Conservation (phyloP, 2,329 filamentous ascomycete species). For the Diaporthe eres region DNA sequence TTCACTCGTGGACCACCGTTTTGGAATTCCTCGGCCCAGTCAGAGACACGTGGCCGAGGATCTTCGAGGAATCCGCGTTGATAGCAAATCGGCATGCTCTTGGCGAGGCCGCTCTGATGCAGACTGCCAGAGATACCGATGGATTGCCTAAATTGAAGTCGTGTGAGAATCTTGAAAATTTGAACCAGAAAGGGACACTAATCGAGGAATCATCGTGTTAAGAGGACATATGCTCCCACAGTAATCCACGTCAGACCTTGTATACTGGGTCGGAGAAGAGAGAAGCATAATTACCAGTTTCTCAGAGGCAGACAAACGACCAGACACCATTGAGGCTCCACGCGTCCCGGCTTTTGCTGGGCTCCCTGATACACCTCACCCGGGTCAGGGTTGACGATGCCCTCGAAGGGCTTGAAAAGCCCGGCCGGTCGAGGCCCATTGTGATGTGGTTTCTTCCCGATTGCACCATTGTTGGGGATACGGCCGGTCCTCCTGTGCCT, state of each 20-base stretch:
- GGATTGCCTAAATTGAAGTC: not conserved
- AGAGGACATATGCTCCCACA: not conserved
- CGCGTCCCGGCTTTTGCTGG: not conserved
- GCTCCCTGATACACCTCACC: slow-evolving; percentile 14
- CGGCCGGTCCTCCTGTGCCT: not conserved
- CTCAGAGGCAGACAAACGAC: not conserved
- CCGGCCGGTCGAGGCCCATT: not conserved
- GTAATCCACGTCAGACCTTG: too few relatives aligned
- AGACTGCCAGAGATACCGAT: not conserved
- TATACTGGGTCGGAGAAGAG: not conserved
- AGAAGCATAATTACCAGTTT: slow-evolving; percentile 1
- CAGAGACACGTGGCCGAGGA: not conserved
- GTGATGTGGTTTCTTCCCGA: not conserved
- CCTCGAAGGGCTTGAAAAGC: not conserved
- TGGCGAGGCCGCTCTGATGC: not conserved
- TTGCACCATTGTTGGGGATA: not conserved
- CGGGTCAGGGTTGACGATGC: not conserved
- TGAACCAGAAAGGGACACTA: not conserved
- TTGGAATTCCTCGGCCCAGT: slow-evolving; percentile 1
- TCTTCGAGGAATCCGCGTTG: not conserved
- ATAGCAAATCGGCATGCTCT: slow-evolving; percentile 19
- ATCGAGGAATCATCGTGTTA: not conserved
- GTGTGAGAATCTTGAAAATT: not conserved
- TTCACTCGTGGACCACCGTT: not conserved
- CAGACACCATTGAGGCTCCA: not conserved